Evolutionary conservation across 495 filamentous ascomycete genomes (phyloP), one percentile per base, ranked within the genome.

Genomic region (Hyaloscypha hepaticicola): DNA sequence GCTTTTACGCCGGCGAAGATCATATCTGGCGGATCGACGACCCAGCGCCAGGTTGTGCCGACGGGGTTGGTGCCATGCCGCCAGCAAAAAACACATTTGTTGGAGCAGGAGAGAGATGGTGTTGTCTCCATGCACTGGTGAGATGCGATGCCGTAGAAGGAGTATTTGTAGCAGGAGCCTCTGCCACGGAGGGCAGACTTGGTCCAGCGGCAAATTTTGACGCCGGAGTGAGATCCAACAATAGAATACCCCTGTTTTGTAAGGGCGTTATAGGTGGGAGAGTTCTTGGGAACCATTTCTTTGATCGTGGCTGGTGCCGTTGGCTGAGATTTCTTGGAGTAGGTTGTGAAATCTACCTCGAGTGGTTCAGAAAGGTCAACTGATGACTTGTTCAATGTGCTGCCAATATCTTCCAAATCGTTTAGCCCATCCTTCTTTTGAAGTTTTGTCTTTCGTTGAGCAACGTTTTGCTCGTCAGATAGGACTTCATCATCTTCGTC

Each of bases 21-120:
- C 66, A 90, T 74, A 26, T 96, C 88, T 0, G 94, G 93, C 0
- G 90, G 87, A 73, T 98, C 94, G 53, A 97, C 90, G 61, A 92
- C 86, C 94, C 94, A 98, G 53, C 94, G 87, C 94, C 94, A 98
- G 5, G 87, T 93, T 2, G 94, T 98, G 28, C 93, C 93, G 19
- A 98, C 94, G 0, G 94, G 94, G 75, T 98, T 98, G 0, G 94
- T 98, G 50, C 94, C 94, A 72, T 97, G 94, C 14, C 94, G 88
- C 94, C 94, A 98, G 82, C 94, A 98, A 78, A 98, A 98, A 72
- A 98, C 90, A 77, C 94, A 98, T 74, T 98, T 98, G 76, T 98
- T 98, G 69, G 89, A 93, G 82, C 94, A 98, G 19, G 91, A 96
- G 21, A 98, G 84, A 1, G 93, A 96, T 0, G 94, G 94, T 0